Conservation (phyloP, 768 basidiomycete genomes). For the Termitomyces titanicus region DNA sequence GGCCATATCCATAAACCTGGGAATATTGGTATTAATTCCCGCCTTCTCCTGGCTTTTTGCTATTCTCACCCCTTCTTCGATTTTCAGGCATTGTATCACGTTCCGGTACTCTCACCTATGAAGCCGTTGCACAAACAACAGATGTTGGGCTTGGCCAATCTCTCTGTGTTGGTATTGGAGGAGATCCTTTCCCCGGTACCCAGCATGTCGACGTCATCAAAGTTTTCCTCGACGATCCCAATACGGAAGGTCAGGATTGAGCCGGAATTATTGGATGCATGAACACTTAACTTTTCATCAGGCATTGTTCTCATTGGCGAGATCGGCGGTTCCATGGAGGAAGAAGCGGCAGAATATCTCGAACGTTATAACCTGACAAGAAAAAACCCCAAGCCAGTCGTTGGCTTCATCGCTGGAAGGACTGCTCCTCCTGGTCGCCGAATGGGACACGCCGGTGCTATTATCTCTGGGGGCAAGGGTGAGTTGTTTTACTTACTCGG, state of each 20-base stretch:
- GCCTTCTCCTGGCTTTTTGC: not conserved
- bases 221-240: constrained; percentile 91
- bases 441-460: constrained; percentile 98
- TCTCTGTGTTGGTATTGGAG: constrained; percentile 95
- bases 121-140: constrained; percentile 97
- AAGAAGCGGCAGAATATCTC: constrained; percentile 96
- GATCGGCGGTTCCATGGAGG: constrained; percentile 99
- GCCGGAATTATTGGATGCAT: not conserved
- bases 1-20: constrained; percentile 97
- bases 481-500: not conserved
- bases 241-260: constrained; percentile 71
- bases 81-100: constrained; percentile 84
- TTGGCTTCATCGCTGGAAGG: constrained; percentile 96
- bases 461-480: constrained; percentile 98
- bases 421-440: constrained; percentile 97
- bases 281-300: constrained; percentile 19
- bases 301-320: constrained; percentile 98
- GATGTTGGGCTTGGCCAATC: constrained; percentile 95
- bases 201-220: constrained; percentile 95
- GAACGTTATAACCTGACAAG: constrained; percentile 90
- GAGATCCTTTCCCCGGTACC: constrained; percentile 95
- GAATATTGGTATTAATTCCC: constrained; percentile 65
- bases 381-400: constrained; percentile 86
- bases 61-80: not conserved
- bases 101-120: constrained; percentile 95